Evolutionary conservation across 805 yeast genomes (phyloP).

Genomic region (Yamadazyma tumulicola): DNA sequence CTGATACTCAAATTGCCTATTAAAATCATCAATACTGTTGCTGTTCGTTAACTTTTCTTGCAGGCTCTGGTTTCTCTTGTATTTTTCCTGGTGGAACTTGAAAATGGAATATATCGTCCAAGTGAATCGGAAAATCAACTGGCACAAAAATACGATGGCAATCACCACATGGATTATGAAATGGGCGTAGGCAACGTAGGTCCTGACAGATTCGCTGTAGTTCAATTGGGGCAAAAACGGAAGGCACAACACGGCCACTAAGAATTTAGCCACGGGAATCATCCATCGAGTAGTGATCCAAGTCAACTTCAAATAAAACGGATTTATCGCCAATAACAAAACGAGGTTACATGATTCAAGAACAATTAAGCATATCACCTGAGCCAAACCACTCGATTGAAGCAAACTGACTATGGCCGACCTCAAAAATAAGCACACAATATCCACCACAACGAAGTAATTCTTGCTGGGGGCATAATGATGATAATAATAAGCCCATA

Average conservation of each 20-base stretch:
- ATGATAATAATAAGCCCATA: constrained; percentile 46
- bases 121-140: constrained; percentile 26
- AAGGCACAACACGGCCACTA: constrained; percentile 40
- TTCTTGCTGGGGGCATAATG: constrained; percentile 41
- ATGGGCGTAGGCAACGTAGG: constrained; percentile 44
- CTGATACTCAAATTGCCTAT: constrained; percentile 23
- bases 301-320: constrained; percentile 24
- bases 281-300: constrained; percentile 31
- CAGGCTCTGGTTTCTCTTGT: not conserved
- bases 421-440: constrained; percentile 26
- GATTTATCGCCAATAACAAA: constrained; percentile 20
- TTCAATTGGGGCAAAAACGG: constrained; percentile 38
- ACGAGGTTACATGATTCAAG: constrained; percentile 29
- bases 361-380: constrained; percentile 36
- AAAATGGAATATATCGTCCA: constrained; percentile 23
- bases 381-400: constrained; percentile 43
- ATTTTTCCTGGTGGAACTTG: constrained; percentile 10
- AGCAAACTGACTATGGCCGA: constrained; percentile 43
- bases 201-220: constrained; percentile 34
- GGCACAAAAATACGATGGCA: constrained; percentile 25
- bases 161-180: constrained; percentile 36
- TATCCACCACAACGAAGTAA: constrained; percentile 36
- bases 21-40: constrained; percentile 18
- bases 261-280: constrained; percentile 34
- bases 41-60: constrained; percentile 1